Conservation (phyloP, 176 grass and related monocot genomes). For the Oryza punctata region DNA sequence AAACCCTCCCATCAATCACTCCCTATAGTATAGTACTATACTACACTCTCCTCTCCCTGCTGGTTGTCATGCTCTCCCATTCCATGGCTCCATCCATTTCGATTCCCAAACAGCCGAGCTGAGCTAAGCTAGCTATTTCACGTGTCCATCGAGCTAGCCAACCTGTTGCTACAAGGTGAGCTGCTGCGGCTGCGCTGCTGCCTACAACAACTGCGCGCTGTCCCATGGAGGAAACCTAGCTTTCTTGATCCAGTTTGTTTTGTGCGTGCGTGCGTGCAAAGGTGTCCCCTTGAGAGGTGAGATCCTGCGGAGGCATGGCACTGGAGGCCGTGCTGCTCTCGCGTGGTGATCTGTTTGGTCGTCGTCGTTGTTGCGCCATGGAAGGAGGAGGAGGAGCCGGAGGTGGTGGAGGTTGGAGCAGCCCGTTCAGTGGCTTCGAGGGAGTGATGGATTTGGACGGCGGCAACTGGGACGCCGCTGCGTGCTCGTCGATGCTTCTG, state of each 20-base stretch:
- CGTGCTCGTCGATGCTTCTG: conserved; percentile 39
- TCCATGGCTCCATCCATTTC: conserved; percentile 11
- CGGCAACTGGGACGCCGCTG: conserved; percentile 38
- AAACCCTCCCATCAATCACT: conserved; percentile 45
- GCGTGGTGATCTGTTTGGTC: conserved; percentile 47
- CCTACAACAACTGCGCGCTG: conserved; percentile 23
- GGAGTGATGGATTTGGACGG: conserved; percentile 21
- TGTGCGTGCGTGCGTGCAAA: conserved; percentile 7
- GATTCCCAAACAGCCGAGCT: conserved; percentile 22
- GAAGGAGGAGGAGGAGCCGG: conserved; percentile 2
- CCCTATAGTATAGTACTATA: not conserved
- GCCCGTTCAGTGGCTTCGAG: conserved; percentile 32
- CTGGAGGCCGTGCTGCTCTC: conserved; percentile 76
- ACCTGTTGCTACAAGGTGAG: conserved; percentile 28
- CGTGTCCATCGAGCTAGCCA: conserved; percentile 27
- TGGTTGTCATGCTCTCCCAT: conserved; percentile 10
- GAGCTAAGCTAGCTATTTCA: conserved; percentile 35
- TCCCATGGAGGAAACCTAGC: conserved; percentile 37
- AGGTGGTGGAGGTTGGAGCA: conserved; percentile 41
- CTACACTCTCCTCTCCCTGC: not conserved
- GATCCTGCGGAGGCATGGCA: conserved; percentile 58
- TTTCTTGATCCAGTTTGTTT: not conserved
- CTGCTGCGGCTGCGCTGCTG: not conserved
- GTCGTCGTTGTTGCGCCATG: conserved; percentile 54
- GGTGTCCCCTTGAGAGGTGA: not conserved